A percentile compares a stretch with the other conserved stretches of the same genome.
phyloP scores from a whole-genome alignment of 2,329 filamentous ascomycete species.

The Fusarium palustre region DNA sequence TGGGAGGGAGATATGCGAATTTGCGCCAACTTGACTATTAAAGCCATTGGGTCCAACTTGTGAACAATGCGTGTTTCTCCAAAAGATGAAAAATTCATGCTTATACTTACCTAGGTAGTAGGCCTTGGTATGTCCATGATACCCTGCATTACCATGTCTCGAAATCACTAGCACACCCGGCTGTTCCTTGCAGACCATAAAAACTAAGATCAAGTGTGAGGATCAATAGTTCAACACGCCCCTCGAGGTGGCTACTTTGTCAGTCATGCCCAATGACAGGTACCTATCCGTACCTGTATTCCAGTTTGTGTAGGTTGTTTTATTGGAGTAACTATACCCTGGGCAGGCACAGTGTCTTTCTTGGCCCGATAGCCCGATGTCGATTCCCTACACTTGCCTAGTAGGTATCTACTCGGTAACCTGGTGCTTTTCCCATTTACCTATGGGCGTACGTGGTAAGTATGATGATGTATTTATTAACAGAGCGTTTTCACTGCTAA shows the following conservation, averaged over 20 bases:
- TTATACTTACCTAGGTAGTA: neutral
- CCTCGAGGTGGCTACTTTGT: conserved; percentile 3
- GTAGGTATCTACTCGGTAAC: too few relatives aligned
- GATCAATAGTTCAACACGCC: conserved; percentile 6
- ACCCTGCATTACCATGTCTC: conserved; percentile 24
- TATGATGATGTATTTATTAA: neutral
- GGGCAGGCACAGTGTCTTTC: neutral
- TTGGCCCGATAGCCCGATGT: neutral
- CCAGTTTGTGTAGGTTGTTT: neutral
- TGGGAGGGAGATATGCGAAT: conserved; percentile 5
- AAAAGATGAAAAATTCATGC: conserved; percentile 1
- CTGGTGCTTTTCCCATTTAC: too few relatives aligned
- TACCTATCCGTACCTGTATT: neutral
- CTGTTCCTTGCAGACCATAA: conserved; percentile 24
- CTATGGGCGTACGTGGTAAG: too few relatives aligned
- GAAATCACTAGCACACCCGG: conserved; percentile 14
- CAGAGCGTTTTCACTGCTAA: neutral
- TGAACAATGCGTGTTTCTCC: neutral
- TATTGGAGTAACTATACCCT: too few relatives aligned
- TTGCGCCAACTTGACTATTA: neutral
- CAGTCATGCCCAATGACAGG: neutral
- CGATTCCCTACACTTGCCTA: too few relatives aligned
- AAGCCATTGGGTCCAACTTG: neutral
- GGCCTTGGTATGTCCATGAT: neutral
- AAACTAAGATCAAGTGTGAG: conserved; percentile 6